Evolutionary conservation across 2,329 filamentous ascomycete species (phyloP).

Genomic region (Leptoxyphium fumago): DNA sequence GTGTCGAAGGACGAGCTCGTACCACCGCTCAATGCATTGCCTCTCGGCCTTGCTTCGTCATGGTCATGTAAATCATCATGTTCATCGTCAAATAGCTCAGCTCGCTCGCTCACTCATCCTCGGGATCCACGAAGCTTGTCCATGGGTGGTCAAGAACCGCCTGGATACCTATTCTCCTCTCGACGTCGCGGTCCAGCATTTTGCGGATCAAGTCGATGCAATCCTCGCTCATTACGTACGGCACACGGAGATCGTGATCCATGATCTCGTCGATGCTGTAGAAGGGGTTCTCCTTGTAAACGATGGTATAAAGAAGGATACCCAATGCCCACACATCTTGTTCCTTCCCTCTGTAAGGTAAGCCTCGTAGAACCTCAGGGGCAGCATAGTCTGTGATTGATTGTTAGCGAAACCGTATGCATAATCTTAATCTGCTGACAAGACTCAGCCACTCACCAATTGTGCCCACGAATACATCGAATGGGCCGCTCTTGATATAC

Average conservation of each 20-base stretch:
- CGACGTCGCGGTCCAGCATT: slow-evolving; percentile 87
- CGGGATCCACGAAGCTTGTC: slow-evolving; percentile 32
- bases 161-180: slow-evolving; percentile 68
- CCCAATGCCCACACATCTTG: slow-evolving; percentile 98
- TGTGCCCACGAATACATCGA: slow-evolving; percentile 96
- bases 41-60: no score
- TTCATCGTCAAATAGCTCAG: no score
- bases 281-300: slow-evolving; percentile 99
- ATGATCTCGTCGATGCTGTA: slow-evolving; percentile 99
- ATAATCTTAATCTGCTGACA: background rate
- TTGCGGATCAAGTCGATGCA: slow-evolving; percentile 81
- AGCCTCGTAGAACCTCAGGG: slow-evolving; percentile 89
- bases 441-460: slow-evolving; percentile 53
- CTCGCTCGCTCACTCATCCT: slow-evolving; percentile 5
- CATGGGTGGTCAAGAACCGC: slow-evolving; percentile 84
- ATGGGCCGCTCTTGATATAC: slow-evolving; percentile 95
- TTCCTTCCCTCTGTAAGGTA: slow-evolving; percentile 84
- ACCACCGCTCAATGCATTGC: no score
- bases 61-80: no score
- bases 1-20: no score
- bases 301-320: slow-evolving; percentile 93
- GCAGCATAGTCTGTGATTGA: slow-evolving; percentile 70
- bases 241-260: slow-evolving; percentile 85
- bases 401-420: background rate
- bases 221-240: slow-evolving; percentile 75